A percentile compares a stretch with the other conserved stretches of the same genome.
phyloP scores from a whole-genome alignment of 768 basidiomycete genomes.

The Kwoniella bestiolae region DNA sequence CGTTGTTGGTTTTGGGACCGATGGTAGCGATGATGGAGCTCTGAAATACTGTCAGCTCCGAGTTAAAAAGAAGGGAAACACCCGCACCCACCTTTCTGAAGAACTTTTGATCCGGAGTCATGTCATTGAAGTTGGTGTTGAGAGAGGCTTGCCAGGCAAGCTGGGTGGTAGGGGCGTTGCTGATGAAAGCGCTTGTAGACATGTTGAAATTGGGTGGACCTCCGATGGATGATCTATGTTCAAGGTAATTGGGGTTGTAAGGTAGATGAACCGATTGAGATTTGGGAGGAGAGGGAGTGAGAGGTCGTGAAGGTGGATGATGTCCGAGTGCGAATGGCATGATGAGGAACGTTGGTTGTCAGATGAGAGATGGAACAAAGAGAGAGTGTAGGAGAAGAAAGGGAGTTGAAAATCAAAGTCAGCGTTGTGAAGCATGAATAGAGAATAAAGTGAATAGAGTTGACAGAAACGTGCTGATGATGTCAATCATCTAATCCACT shows the following conservation, averaged over 20 bases:
- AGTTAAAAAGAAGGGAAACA: neutral
- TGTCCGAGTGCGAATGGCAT: slow-evolving; percentile 20
- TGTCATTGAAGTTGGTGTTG: slow-evolving; percentile 71
- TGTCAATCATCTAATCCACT: neutral
- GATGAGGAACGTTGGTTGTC: neutral
- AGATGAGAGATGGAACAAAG: neutral
- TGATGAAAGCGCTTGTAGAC: slow-evolving; percentile 19
- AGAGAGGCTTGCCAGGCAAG: slow-evolving; percentile 91
- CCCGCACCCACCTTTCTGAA: slow-evolving; percentile 77
- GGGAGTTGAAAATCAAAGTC: neutral
- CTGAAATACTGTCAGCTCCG: slow-evolving; percentile 59
- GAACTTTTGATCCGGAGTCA: slow-evolving; percentile 79
- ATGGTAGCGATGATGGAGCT: slow-evolving; percentile 98
- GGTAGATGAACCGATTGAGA: slow-evolving; percentile 8
- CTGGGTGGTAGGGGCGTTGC: slow-evolving; percentile 60
- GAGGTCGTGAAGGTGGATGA: slow-evolving; percentile 26
- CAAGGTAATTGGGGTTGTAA: neutral
- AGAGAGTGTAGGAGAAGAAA: neutral
- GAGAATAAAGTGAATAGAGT: neutral
- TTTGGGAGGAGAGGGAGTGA: slow-evolving; percentile 12
- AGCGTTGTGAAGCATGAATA: neutral
- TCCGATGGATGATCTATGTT: slow-evolving; percentile 4
- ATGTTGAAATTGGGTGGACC: slow-evolving; percentile 8
- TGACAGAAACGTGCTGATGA: neutral
- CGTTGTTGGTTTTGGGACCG: slow-evolving; percentile 94